Base-by-base conservation (phyloP, 2,329 filamentous ascomycete genomes). In the Aspergillus sp. region DNA sequence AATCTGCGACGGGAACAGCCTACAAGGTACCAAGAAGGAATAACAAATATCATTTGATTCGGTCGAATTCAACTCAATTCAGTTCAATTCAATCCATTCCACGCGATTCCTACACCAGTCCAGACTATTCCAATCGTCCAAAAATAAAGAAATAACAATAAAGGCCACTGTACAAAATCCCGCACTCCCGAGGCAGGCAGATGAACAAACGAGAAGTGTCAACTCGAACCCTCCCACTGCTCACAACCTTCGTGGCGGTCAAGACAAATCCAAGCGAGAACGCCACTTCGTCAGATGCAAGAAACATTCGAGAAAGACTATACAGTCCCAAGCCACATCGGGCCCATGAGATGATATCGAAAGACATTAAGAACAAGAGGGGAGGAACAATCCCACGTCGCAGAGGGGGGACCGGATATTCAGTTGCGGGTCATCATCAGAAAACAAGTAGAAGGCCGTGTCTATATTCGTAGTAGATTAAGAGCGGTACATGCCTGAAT, bases 281-380 rank as follows among this genome's bases (percentile, higher is more conserved):
- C 65, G 64, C 67, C 65, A 54, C 54, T 55, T 56, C 63, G 57
- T 63, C 45, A 61, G 62, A 69, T 63, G 64, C 59, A 64, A 67
- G 58, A 46, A 47, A 54, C 55, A 56, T 53, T 54, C 42, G 46
- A 50, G 50, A 61, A 59, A 47, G 55, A 61, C 39, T 63, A 39
- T 58, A 63, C 59, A 59, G 31, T 56, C 54, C 57, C 55, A 59
- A 59, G 29, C 36, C 16, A 42, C 36, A n/a, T 14, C 36, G 36
- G 16, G 16, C 36, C 58, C 56, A 57, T 42, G 36, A 42, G 36
- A n/a, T 42, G 36, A 42, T 42, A 42, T 42, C 36, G 29, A 22
- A 50, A 42, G 52, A 26, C 54, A 52, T 32, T 31, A 60, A 51
- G 49, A 42, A 58, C 31, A 54, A 45, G 47, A 50, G 53, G 46